phyloP scores from a whole-genome alignment of 768 basidiomycete genomes.

The Roridomyces roridus region DNA sequence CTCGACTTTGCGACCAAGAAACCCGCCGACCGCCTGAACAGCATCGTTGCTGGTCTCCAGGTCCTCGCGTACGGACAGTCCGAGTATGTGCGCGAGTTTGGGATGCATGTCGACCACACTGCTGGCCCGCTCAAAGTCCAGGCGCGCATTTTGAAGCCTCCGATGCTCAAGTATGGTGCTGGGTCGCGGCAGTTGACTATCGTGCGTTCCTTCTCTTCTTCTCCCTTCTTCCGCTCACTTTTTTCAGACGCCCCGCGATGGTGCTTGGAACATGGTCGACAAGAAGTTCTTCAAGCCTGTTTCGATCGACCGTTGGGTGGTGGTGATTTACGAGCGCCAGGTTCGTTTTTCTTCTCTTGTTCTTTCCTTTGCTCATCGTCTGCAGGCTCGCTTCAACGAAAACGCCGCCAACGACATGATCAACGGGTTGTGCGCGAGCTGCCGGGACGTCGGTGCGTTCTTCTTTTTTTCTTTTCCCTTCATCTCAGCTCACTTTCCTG shows the following conservation, averaged over 20 bases:
- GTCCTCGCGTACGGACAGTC: conserved; percentile 75
- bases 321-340: conserved; percentile 71
- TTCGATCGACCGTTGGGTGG: conserved; percentile 61
- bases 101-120: conserved; percentile 62
- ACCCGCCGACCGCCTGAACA: conserved; percentile 60
- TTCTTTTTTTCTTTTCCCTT: not conserved
- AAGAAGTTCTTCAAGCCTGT: conserved; percentile 70
- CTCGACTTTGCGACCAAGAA: conserved; percentile 73
- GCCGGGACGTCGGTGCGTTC: conserved; percentile 62
- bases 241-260: conserved; percentile 28
- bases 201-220: conserved; percentile 42
- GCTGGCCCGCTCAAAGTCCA: conserved; percentile 56
- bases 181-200: conserved; percentile 62
- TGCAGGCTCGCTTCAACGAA: conserved; percentile 52
- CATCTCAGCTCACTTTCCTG: not conserved
- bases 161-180: conserved; percentile 68
- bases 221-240: conserved; percentile 7
- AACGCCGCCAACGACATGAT: conserved; percentile 61
- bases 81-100: conserved; percentile 77
- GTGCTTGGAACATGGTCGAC: conserved; percentile 85
- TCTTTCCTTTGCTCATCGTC: not conserved
- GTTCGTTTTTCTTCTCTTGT: not conserved
- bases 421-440: conserved; percentile 52
- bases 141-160: conserved; percentile 69
- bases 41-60: conserved; percentile 59